Percentiles rank a stretch among this genome's conserved stretches.
Evolutionary conservation across 495 filamentous ascomycete genomes (phyloP).

Genomic region (Penicillium bovifimosum): DNA sequence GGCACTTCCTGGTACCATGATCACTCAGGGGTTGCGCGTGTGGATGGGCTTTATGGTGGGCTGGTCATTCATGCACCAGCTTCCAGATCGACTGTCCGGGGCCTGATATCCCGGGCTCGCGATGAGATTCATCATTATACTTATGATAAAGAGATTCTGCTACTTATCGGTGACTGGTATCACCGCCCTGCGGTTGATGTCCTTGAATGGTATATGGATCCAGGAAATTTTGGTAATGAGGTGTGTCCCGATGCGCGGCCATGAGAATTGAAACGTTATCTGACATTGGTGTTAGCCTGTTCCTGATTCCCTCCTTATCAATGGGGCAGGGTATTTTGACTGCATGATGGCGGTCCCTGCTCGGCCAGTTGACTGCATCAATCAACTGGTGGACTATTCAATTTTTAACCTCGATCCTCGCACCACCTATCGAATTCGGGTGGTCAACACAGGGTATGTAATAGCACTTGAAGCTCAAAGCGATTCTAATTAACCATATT

Average conservation of each 20-base stretch:
- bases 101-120: constrained; percentile 10
- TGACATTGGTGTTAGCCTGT: constrained; percentile 28
- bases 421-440: constrained; percentile 24
- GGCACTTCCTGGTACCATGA: constrained; percentile 86
- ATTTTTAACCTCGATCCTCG: constrained; percentile 21
- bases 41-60: constrained; percentile 69
- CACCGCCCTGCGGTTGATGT: constrained; percentile 38
- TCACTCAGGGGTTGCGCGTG: constrained; percentile 59
- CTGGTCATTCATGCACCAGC: constrained; percentile 63
- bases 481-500: background rate
- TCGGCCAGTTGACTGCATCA: constrained; percentile 40
- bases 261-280: background rate
- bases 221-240: constrained; percentile 45
- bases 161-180: constrained; percentile 53
- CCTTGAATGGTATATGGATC: constrained; percentile 41
- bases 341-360: constrained; percentile 47
- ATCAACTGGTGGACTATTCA: constrained; percentile 12
- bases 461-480: background rate
- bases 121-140: constrained; percentile 9
- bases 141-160: constrained; percentile 38
- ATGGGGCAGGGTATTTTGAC: constrained; percentile 44
- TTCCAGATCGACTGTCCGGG: constrained; percentile 24
- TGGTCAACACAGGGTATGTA: constrained; percentile 39
- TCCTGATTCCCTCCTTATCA: constrained; percentile 48
- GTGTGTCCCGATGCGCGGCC: constrained; percentile 12